Percentiles rank a stretch among this genome's conserved stretches.
Conservation (phyloP, 306 rosid genomes). For the Gynostemma pentaphyllum region DNA sequence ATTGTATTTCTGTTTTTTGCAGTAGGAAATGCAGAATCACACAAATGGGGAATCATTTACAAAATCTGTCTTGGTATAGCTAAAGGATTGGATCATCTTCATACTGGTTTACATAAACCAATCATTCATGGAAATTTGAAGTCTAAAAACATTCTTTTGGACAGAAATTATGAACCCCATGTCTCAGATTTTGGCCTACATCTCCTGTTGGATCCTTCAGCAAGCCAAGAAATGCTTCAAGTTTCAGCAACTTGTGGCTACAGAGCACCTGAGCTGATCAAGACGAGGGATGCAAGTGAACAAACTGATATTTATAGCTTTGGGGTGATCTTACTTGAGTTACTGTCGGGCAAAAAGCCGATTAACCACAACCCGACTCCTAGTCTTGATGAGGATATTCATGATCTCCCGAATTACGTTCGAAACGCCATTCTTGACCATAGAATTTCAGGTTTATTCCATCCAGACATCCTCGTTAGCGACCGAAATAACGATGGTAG, state of each 20-base stretch:
- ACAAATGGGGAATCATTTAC: conserved; percentile 53
- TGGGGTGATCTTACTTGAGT: conserved; percentile 70
- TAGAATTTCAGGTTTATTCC: conserved; percentile 54
- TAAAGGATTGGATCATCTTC: conserved; percentile 76
- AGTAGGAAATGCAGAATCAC: conserved; percentile 50
- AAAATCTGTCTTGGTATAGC: conserved; percentile 60
- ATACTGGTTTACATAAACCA: conserved; percentile 48
- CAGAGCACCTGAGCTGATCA: conserved; percentile 80
- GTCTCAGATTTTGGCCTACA: conserved; percentile 68
- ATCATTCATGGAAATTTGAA: conserved; percentile 80
- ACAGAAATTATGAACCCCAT: conserved; percentile 39
- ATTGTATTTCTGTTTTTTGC: conserved; percentile 16
- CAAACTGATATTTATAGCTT: conserved; percentile 66
- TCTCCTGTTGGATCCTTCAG: conserved; percentile 66
- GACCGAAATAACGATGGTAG: conserved; percentile 16
- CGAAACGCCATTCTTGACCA: conserved; percentile 58
- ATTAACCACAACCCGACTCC: conserved; percentile 59
- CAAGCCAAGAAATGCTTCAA: conserved; percentile 84
- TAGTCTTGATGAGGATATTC: conserved; percentile 68
- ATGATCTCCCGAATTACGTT: conserved; percentile 59
- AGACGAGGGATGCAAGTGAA: conserved; percentile 66
- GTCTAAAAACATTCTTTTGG: conserved; percentile 70
- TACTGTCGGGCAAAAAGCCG: conserved; percentile 75
- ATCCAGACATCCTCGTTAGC: conserved; percentile 53
- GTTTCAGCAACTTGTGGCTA: conserved; percentile 65